Percentiles rank a stretch among this genome's conserved stretches.
phyloP scores from a whole-genome alignment of 306 rosid genomes.

The Acmispon strigosus region DNA sequence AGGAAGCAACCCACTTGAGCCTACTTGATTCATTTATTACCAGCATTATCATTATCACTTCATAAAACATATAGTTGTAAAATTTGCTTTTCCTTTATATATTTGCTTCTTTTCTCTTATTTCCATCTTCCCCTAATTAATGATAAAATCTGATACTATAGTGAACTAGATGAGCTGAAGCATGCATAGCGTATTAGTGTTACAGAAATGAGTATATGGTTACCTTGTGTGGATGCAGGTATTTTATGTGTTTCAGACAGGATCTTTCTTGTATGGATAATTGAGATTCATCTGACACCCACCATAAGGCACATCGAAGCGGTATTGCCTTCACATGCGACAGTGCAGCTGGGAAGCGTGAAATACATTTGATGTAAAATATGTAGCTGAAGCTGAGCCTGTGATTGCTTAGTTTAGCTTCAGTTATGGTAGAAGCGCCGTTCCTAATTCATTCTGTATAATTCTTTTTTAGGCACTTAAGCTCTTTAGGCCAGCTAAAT shows the following conservation, averaged over 20 bases:
- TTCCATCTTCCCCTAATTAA: background rate
- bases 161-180: background rate
- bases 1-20: background rate
- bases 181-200: background rate
- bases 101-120: background rate
- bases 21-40: background rate
- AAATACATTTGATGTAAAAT: slow-evolving; percentile 29
- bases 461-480: slow-evolving; percentile 23
- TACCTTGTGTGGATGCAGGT: slow-evolving; percentile 30
- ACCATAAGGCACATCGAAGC: background rate
- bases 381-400: slow-evolving; percentile 18
- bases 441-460: slow-evolving; percentile 31
- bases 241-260: slow-evolving; percentile 7
- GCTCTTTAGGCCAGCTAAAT: slow-evolving; percentile 12
- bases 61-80: background rate
- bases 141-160: background rate
- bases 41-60: background rate
- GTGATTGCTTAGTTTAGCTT: slow-evolving; percentile 24
- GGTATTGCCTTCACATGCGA: background rate
- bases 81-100: background rate
- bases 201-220: background rate
- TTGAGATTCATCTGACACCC: background rate
- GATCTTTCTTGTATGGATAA: background rate
- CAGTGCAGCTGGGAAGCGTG: background rate
- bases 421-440: background rate